Conservation (phyloP, 2,329 filamentous ascomycete species). For the Dothistroma septosporum region DNA sequence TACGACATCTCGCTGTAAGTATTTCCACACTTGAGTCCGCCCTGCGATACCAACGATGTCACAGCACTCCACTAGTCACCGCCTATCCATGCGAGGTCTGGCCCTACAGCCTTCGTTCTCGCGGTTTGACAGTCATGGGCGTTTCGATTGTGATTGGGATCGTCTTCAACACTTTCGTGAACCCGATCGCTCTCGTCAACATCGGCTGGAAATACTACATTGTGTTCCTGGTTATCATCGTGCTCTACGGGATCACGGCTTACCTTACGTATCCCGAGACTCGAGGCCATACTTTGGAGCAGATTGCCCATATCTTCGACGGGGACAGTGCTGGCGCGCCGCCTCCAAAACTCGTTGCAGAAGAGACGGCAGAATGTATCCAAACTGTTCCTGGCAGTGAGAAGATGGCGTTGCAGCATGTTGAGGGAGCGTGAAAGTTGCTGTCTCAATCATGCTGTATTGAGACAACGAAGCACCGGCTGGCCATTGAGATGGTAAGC, state of each 20-base stretch:
- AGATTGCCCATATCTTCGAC: conserved; percentile 44
- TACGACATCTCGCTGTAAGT: conserved; percentile 37
- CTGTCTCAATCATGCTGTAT: not conserved
- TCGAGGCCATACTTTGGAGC: conserved; percentile 35
- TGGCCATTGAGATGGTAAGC: not conserved
- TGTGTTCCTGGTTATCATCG: conserved; percentile 38
- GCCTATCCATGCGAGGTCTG: conserved; percentile 37
- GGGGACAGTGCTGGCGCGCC: conserved; percentile 18
- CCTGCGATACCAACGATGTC: conserved; percentile 6
- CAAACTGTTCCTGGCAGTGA: conserved; percentile 13
- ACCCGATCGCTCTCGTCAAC: conserved; percentile 39
- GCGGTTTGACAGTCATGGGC: conserved; percentile 25
- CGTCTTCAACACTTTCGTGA: conserved; percentile 39
- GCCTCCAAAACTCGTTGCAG: not conserved
- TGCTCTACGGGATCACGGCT: conserved; percentile 22
- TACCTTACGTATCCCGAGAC: conserved; percentile 19
- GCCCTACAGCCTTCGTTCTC: conserved; percentile 30
- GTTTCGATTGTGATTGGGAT: conserved; percentile 20
- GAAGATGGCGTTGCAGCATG: conserved; percentile 13
- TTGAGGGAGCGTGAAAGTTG: conserved; percentile 5
- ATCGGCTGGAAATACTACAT: conserved; percentile 45
- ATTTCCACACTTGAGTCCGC: not conserved
- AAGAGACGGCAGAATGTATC: conserved; percentile 14
- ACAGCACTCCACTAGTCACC: conserved; percentile 30
- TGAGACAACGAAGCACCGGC: not conserved